These are phyloP conservation scores for Fusarium sp. DNA, from an alignment of 2,329 filamentous ascomycete species.

Conservation along the genomic window DNA sequence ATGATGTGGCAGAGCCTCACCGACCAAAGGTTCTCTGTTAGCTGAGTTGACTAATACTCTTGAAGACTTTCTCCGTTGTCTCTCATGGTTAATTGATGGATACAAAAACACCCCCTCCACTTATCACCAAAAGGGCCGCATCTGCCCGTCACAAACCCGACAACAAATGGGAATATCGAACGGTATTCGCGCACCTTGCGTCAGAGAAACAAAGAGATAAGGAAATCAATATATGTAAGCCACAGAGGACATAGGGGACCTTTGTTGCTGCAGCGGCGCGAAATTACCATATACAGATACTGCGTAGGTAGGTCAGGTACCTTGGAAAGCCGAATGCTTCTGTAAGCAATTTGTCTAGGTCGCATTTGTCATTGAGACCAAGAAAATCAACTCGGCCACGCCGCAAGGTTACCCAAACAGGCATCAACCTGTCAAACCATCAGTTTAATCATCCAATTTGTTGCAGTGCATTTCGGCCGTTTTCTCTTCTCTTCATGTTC, in stretches of 20 bases:
- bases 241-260: conserved; percentile 9
- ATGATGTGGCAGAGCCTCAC: conserved; percentile 26
- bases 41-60: conserved; percentile 11
- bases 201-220: not conserved
- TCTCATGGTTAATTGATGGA: not conserved
- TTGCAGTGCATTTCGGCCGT: conserved; percentile 14
- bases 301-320: not conserved
- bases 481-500: conserved; percentile 11
- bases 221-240: not conserved
- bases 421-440: conserved; percentile 12
- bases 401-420: conserved; percentile 7
- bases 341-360: conserved; percentile 17
- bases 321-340: not conserved
- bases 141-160: conserved; percentile 38
- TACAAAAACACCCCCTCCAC: conserved; percentile 32
- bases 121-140: conserved; percentile 31
- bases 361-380: conserved; percentile 33
- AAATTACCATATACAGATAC: conserved; percentile 2
- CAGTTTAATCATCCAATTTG: conserved; percentile 5
- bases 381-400: conserved; percentile 2
- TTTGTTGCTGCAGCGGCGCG: conserved; percentile 17
- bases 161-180: not conserved
- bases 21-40: conserved; percentile 6
- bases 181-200: conserved; percentile 25
- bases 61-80: conserved; percentile 4